Percentiles rank a stretch among this genome's conserved stretches.
Conservation (phyloP, 1,284 basidiomycete genomes). For the Trichosporon coremiiforme region DNA sequence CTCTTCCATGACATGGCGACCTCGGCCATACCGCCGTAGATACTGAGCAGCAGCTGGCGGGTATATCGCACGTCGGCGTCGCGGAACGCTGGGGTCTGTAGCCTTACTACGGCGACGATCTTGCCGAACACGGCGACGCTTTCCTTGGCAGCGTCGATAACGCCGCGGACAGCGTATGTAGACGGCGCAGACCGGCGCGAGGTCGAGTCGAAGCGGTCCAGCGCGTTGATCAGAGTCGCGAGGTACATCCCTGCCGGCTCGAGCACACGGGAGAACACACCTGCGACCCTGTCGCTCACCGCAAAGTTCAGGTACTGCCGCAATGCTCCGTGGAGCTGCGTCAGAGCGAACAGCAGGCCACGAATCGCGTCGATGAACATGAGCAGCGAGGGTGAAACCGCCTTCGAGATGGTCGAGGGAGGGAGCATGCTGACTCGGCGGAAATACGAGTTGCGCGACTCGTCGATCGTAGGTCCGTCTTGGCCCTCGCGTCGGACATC, state of each 20-base stretch:
- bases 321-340: slow-evolving; percentile 86
- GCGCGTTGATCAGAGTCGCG: slow-evolving; percentile 77
- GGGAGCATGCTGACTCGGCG: slow-evolving; percentile 77
- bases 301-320: slow-evolving; percentile 86
- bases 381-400: slow-evolving; percentile 72
- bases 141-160: slow-evolving; percentile 83
- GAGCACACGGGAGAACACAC: slow-evolving; percentile 77
- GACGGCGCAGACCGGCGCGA: slow-evolving; percentile 69
- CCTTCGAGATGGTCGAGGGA: slow-evolving; percentile 65
- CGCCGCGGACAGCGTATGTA: slow-evolving; percentile 67
- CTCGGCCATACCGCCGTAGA: slow-evolving; percentile 89
- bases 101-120: slow-evolving; percentile 75
- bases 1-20: slow-evolving; percentile 81
- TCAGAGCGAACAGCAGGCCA: slow-evolving; percentile 87
- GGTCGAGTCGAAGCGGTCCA: slow-evolving; percentile 89
- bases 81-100: slow-evolving; percentile 70
- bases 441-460: slow-evolving; percentile 91
- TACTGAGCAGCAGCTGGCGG: slow-evolving; percentile 79
- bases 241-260: slow-evolving; percentile 82
- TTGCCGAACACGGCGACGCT: slow-evolving; percentile 83
- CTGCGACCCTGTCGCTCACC: slow-evolving; percentile 80
- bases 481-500: slow-evolving; percentile 27
- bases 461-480: slow-evolving; percentile 60
- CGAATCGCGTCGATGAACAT: slow-evolving; percentile 83
- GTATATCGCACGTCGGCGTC: slow-evolving; percentile 82